These are phyloP conservation scores for Coniochaeta sp. DNA, from an alignment of 2,329 filamentous ascomycete genomes.

Conservation along the genomic window DNA sequence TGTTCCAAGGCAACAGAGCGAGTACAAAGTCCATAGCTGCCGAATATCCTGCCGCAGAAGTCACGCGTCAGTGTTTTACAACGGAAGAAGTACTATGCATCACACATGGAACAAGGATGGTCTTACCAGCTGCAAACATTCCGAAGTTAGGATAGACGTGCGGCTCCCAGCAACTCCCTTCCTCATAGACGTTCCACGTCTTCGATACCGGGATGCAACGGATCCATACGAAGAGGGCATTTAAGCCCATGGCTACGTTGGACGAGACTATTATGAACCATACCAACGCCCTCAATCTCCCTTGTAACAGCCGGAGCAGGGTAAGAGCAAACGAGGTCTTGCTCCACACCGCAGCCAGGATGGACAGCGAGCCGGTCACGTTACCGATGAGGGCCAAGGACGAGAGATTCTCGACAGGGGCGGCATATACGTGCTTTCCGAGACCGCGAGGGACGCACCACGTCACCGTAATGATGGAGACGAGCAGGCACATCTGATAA, in stretches of 20 bases:
- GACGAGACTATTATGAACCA: conserved; percentile 23
- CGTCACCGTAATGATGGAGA: conserved; percentile 10
- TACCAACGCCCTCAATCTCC: conserved; percentile 17
- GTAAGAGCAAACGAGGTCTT: conserved; percentile 31
- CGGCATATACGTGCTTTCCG: conserved; percentile 12
- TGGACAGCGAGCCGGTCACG: conserved; percentile 18
- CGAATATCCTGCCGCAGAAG: conserved; percentile 12
- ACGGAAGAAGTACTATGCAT: background rate
- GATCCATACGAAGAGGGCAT: conserved; percentile 8
- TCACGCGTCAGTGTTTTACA: background rate
- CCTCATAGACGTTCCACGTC: conserved; percentile 2
- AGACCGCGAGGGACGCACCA: conserved; percentile 11
- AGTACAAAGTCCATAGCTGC: conserved; percentile 19
- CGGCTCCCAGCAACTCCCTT: conserved; percentile 8
- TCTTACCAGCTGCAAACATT: conserved; percentile 9
- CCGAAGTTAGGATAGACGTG: conserved; percentile 7
- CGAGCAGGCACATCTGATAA: conserved; percentile 12
- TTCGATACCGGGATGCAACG: conserved; percentile 7
- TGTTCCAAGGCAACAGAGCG: conserved; percentile 20
- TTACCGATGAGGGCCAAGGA: conserved; percentile 14
- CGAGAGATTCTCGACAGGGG: conserved; percentile 9
- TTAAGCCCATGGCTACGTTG: conserved; percentile 13
- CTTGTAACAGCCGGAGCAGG: conserved; percentile 21
- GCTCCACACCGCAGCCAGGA: conserved; percentile 26
- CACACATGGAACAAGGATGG: background rate